A percentile compares a stretch with the other conserved stretches of the same genome.
Evolutionary conservation across 2,329 filamentous ascomycete genomes (phyloP).

Genomic region (Trichocomaceae sp.): DNA sequence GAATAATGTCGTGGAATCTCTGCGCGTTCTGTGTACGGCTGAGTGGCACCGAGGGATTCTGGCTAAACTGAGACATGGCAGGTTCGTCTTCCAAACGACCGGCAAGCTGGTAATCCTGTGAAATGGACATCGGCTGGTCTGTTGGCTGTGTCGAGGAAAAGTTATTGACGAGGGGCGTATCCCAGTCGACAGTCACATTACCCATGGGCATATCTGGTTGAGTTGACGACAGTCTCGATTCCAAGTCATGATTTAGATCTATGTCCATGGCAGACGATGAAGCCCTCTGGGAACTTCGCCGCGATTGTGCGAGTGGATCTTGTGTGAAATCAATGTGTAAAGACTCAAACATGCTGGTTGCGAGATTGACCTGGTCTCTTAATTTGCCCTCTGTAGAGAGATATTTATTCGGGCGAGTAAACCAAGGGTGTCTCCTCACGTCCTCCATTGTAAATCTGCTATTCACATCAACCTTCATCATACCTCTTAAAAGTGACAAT

Average conservation of each 20-base stretch:
- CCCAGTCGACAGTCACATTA: constrained; percentile 81
- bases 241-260: constrained; percentile 32
- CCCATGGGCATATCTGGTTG: constrained; percentile 73
- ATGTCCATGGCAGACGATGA: constrained; percentile 57
- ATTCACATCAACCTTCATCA: constrained; percentile 74
- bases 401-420: constrained; percentile 72
- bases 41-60: constrained; percentile 68
- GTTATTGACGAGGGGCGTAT: constrained; percentile 56
- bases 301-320: constrained; percentile 49
- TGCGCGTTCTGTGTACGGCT: constrained; percentile 84
- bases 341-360: constrained; percentile 90
- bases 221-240: constrained; percentile 62
- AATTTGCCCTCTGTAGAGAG: constrained; percentile 67
- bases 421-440: constrained; percentile 91
- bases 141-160: constrained; percentile 44
- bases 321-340: constrained; percentile 82
- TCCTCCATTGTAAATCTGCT: constrained; percentile 79
- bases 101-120: constrained; percentile 40
- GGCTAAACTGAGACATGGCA: constrained; percentile 74
- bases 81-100: constrained; percentile 77
- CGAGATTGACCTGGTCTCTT: constrained; percentile 71
- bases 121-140: constrained; percentile 25
- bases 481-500: constrained; percentile 78
- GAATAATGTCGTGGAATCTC: constrained; percentile 84
- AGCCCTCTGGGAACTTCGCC: constrained; percentile 37